Evolutionary conservation across 23 red algal genomes (phyloP), one percentile per base, ranked within the genome.

Genomic region (Gracilariopsis chorda): DNA sequence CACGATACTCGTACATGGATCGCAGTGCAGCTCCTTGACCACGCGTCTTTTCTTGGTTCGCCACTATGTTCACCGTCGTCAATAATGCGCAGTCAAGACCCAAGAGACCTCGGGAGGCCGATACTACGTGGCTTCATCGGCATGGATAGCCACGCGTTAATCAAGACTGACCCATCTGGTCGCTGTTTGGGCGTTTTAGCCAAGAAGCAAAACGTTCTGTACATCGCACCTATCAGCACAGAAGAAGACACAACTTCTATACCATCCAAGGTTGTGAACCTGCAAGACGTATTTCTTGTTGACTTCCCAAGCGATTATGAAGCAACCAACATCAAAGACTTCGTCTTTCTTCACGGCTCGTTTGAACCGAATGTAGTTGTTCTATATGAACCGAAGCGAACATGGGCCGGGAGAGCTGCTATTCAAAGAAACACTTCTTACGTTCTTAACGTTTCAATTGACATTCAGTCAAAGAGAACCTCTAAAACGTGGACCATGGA

Each of bases 391-490:
- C 83, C 90, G 0, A 88, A 81, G 30, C 90, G 80, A 46, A 97
- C 95, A 63, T 97, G 95, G 95, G 85, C 95, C 9, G 95, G 95
- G 37, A 73, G 95, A 67, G 85, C 92, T 25, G 90, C 83, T 39
- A 81, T 85, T 14, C 64, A 91, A 46, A 67, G 86, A 48, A 91
- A 90, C 51, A 91, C 94, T 10, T 82, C 58, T 55, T 67, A 88
- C 45, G 37, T 95, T 45, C 86, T 90, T 41, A 89, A 81, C 43
- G 62, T 95, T 21, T 68, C 79, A 55, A 55, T 95, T 40, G 94
- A 90, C 46, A 64, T 90, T 47, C 69, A 42, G 14, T 88, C 77
- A 46, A 84, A 86, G 73, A 79, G 49, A 46, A 73, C 57, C 20
- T 32, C 79, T 28, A 82, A 91, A 55, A 77, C 69, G 2, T 97